Evolutionary conservation across 2,329 filamentous ascomycete genomes (phyloP), one percentile per base, ranked within the genome.

Genomic region (Chrysosporium keratinophilum): DNA sequence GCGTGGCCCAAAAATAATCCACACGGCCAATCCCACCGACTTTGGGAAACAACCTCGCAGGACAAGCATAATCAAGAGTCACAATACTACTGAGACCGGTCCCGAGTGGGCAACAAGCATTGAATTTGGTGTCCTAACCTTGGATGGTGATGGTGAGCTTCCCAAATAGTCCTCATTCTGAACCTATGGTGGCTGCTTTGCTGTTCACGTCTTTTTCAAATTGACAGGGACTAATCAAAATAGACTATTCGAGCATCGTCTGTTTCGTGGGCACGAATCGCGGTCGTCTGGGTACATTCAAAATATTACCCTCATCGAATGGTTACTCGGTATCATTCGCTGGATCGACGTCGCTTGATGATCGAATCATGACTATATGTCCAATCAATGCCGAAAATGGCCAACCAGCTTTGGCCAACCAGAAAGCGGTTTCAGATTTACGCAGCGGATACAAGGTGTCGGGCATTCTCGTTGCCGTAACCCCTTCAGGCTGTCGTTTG

Each of bases 121-220:
- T 28, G 88, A 96, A 64, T 98, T 97, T 71, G 88, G 88, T 51
- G 88, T 95, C 45, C 84, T 98, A 82, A 94, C 87, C 2, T 73
- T 96, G 3, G 93, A 97, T 42, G 87, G 85, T n/a, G 91, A 97
- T 64, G 83, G 75, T 78, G 69, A 60, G 66, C 20, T 23, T 33
- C 31, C 17, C 15, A 28, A 37, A 1, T 41, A n/a, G 1, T 12
- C n/a, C 19, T 35, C 23, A 43, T 45, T 3, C 45, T 10, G 4
- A 11, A 2, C 17, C 31, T 23, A 23, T 54, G 17, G 6, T 37
- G 7, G 33, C 9, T n/a, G n/a, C n/a, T n/a, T n/a, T n/a, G n/a
- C n/a, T n/a, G n/a, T n/a, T n/a, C n/a, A n/a, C n/a, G n/a, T n/a
- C n/a, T n/a, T 41, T 23, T 54, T 14, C 3, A 19, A 41, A 9